Percentiles rank a stretch among this genome's conserved stretches.
phyloP scores from a whole-genome alignment of 2,329 filamentous ascomycete species.

The Bipolaris sorokiniana region DNA sequence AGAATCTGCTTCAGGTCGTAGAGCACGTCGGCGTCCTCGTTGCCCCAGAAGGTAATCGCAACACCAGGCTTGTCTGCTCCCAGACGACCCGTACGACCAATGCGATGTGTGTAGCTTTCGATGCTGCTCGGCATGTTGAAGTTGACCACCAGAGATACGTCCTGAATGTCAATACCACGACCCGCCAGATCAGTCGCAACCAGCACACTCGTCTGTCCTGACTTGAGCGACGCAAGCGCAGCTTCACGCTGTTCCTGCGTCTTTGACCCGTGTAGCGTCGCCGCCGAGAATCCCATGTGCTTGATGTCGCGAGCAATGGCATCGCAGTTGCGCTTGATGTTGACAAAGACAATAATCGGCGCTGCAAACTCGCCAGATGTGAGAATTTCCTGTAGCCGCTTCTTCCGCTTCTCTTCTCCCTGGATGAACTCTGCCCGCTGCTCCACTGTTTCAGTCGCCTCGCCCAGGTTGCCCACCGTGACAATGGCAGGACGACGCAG shows the following conservation, averaged over 20 bases:
- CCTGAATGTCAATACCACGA: constrained; percentile 95
- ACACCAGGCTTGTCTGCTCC: constrained; percentile 90
- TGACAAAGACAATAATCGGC: constrained; percentile 99
- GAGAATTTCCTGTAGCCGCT: constrained; percentile 90
- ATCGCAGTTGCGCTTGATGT: constrained; percentile 99
- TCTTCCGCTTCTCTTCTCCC: constrained; percentile 95
- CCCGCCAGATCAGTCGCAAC: constrained; percentile 96
- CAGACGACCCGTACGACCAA: constrained; percentile 88
- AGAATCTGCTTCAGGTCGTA: constrained; percentile 98
- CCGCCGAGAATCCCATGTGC: constrained; percentile 85
- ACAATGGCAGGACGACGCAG: constrained; percentile 90
- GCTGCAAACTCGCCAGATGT: constrained; percentile 78
- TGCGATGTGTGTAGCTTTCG: constrained; percentile 94
- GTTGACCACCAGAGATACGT: constrained; percentile 93
- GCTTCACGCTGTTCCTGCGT: constrained; percentile 98
- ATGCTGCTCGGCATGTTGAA: constrained; percentile 98
- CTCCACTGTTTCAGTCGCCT: constrained; percentile 97
- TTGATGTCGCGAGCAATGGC: constrained; percentile 93
- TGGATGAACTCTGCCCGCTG: constrained; percentile 91
- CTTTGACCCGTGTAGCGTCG: constrained; percentile 93
- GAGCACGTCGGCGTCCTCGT: constrained; percentile 86
- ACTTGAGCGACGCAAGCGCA: constrained; percentile 82
- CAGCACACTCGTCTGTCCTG: constrained; percentile 80
- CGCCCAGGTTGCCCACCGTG: constrained; percentile 90
- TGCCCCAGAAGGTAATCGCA: constrained; percentile 92